phyloP scores from a whole-genome alignment of 2,329 filamentous ascomycete genomes.

The Colletotrichum sp. region DNA sequence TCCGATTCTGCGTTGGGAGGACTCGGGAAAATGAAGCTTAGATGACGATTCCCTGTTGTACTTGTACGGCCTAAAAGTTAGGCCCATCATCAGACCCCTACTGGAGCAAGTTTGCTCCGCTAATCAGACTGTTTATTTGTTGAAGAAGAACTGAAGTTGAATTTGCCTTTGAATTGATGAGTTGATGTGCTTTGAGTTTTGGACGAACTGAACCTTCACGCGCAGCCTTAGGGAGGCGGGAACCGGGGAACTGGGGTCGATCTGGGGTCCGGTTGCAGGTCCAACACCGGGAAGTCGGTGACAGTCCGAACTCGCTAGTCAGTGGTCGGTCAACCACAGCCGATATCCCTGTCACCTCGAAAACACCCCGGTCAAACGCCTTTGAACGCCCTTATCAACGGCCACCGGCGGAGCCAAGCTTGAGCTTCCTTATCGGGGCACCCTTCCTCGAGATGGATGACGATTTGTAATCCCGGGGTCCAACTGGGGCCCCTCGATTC shows the following conservation, averaged over 20 bases:
- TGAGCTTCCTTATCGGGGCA: conserved; percentile 18
- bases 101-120: background rate
- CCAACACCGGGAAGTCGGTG: background rate
- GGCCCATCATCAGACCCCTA: background rate
- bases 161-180: background rate
- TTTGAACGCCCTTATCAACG: conserved; percentile 2
- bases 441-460: conserved; percentile 1
- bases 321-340: background rate
- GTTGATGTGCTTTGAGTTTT: background rate
- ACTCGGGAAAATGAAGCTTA: background rate
- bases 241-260: background rate
- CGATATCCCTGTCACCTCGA: background rate
- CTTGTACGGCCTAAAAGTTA: background rate
- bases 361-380: background rate
- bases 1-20: background rate
- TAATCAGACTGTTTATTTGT: background rate
- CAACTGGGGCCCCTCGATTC: background rate
- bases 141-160: background rate
- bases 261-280: background rate
- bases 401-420: background rate
- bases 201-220: background rate
- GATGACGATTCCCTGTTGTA: conserved; percentile 9
- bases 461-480: conserved; percentile 17
- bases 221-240: background rate
- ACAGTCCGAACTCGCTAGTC: conserved; percentile 1